These are phyloP conservation scores for Apiospora kogelbergensis DNA, from an alignment of 2,329 filamentous ascomycete genomes.

Conservation along the genomic window DNA sequence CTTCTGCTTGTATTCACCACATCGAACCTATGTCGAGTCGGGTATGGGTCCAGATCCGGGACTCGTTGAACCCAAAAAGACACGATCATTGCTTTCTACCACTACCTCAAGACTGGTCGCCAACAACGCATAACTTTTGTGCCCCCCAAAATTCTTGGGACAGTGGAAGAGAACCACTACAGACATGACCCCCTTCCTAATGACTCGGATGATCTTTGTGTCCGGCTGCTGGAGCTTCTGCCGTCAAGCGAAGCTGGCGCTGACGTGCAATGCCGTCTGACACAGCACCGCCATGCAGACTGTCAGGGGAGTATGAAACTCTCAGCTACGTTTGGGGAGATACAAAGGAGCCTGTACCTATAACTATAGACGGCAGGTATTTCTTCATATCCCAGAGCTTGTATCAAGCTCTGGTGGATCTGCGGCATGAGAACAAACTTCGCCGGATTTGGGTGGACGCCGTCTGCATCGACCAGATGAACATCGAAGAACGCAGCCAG, in stretches of 20 bases:
- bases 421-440: neutral
- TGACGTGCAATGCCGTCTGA: neutral
- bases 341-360: neutral
- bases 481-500: neutral
- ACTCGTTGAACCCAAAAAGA: neutral
- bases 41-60: neutral
- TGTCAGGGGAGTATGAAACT: neutral
- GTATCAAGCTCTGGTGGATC: neutral
- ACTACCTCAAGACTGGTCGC: neutral
- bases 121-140: neutral
- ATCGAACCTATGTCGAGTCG: neutral
- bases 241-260: neutral
- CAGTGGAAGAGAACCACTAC: neutral
- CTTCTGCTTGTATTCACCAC: too few species aligned
- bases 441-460: constrained; percentile 17
- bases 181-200: neutral
- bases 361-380: neutral
- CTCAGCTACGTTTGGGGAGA: constrained; percentile 10
- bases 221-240: neutral
- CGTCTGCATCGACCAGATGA: constrained; percentile 17
- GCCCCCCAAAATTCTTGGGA: too few species aligned
- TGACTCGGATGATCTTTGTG: neutral
- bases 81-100: neutral
- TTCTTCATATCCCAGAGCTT: neutral
- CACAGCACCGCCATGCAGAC: neutral